Percentiles rank a stretch among this genome's conserved stretches.
Evolutionary conservation across 768 basidiomycete genomes (phyloP).

Genomic region (Leccinellum luteum): DNA sequence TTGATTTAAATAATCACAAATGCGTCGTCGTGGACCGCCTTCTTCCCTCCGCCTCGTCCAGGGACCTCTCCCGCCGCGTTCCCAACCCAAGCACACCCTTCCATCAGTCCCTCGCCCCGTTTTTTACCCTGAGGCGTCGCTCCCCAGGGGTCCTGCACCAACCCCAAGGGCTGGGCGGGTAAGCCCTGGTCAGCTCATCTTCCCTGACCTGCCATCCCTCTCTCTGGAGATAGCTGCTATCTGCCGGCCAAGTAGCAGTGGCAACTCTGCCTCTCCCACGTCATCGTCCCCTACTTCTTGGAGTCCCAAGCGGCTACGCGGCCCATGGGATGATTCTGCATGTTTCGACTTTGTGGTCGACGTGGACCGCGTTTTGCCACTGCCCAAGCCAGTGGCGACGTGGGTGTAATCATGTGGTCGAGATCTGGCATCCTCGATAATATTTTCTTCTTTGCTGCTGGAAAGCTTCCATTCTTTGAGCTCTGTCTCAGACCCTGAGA

Average conservation of each 20-base stretch:
- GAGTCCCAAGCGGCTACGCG: constrained; percentile 33
- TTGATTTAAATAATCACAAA: constrained; percentile 19
- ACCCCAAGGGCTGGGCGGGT: constrained; percentile 16
- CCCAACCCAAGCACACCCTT: constrained; percentile 59
- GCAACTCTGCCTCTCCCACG: constrained; percentile 4
- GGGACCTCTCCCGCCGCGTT: constrained; percentile 63
- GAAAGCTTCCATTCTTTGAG: neutral
- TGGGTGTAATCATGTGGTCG: constrained; percentile 8
- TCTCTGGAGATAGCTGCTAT: constrained; percentile 19
- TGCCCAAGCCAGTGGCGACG: constrained; percentile 44
- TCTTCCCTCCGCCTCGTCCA: constrained; percentile 57
- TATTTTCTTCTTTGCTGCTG: neutral
- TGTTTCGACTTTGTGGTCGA: constrained; percentile 43
- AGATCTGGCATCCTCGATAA: neutral
- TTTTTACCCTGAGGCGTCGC: constrained; percentile 36
- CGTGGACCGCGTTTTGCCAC: constrained; percentile 45
- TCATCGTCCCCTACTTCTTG: constrained; percentile 19
- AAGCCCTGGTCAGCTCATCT: constrained; percentile 3
- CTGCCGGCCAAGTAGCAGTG: constrained; percentile 14
- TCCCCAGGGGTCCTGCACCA: constrained; percentile 21
- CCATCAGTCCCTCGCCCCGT: constrained; percentile 63
- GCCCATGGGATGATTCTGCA: constrained; percentile 60
- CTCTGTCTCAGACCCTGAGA: neutral
- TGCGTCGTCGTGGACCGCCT: constrained; percentile 71
- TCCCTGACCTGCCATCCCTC: constrained; percentile 25